Evolutionary conservation across 495 filamentous ascomycete genomes (phyloP).

Genomic region (Massariosphaeria phaeospora): DNA sequence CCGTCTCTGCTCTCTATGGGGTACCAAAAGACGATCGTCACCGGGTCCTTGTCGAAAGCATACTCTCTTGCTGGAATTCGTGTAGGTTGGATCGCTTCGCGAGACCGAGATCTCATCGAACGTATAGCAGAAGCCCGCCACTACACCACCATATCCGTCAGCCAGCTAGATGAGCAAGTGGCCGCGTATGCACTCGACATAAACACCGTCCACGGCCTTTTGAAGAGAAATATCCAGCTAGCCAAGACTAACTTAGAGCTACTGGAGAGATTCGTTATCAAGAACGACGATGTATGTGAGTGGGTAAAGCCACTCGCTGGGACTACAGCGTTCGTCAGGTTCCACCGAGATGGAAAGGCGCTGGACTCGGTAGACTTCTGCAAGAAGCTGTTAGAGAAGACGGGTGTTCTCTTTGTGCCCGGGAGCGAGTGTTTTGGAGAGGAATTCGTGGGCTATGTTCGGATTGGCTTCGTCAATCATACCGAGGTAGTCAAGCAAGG

Average conservation of each 20-base stretch:
- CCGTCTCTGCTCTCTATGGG: conserved; percentile 66
- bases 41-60: conserved; percentile 81
- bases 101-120: conserved; percentile 58
- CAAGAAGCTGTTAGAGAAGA: conserved; percentile 60
- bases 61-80: conserved; percentile 81
- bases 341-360: conserved; percentile 57
- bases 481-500: conserved; percentile 66
- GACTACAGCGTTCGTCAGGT: conserved; percentile 75
- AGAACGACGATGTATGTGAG: conserved; percentile 57
- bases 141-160: conserved; percentile 83
- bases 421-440: conserved; percentile 71
- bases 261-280: conserved; percentile 62
- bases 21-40: conserved; percentile 65
- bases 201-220: conserved; percentile 59
- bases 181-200: conserved; percentile 67
- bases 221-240: conserved; percentile 64
- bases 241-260: conserved; percentile 66
- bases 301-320: conserved; percentile 79
- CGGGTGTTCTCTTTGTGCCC: conserved; percentile 75
- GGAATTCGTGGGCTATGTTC: conserved; percentile 73
- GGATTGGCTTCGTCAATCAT: conserved; percentile 73
- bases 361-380: conserved; percentile 72
- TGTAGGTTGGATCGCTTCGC: conserved; percentile 76
- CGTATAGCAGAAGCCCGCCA: conserved; percentile 62
- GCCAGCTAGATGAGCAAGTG: conserved; percentile 73